phyloP scores from a whole-genome alignment of 768 basidiomycete genomes.

The Hygrophorus pudorinus region DNA sequence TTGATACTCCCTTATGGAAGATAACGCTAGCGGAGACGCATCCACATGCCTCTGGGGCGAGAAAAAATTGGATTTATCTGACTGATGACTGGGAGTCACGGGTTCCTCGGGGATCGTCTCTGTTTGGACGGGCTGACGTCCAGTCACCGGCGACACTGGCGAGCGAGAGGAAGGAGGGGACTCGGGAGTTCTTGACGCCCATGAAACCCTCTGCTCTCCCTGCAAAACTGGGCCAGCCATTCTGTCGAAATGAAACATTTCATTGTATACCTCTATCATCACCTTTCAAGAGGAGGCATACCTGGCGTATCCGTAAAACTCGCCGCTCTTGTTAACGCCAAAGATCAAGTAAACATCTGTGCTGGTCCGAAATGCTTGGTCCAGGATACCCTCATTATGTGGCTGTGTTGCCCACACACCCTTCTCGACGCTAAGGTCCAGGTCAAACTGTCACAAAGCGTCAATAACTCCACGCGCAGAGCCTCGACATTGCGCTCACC shows the following conservation, averaged over 20 bases:
- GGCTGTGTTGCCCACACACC: conserved; percentile 89
- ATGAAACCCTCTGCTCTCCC: conserved; percentile 41
- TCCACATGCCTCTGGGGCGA: conserved; percentile 5
- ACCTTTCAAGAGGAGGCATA: conserved; percentile 21
- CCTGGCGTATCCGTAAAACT: conserved; percentile 90
- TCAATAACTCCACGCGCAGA: neutral
- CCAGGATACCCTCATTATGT: conserved; percentile 85
- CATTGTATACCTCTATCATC: neutral
- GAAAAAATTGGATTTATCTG: conserved; percentile 2
- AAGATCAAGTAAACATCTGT: conserved; percentile 85
- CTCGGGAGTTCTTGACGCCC: conserved; percentile 38
- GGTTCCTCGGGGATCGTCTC: conserved; percentile 11
- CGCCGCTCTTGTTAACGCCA: conserved; percentile 87
- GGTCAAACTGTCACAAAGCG: conserved; percentile 65
- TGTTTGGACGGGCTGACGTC: conserved; percentile 6
- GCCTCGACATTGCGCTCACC: conserved; percentile 29
- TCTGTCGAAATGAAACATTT: conserved; percentile 28
- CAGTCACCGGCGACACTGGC: conserved; percentile 17
- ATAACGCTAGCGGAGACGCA: conserved; percentile 27
- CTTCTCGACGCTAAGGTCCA: conserved; percentile 69
- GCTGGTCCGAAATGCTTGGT: conserved; percentile 89
- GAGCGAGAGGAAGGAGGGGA: conserved; percentile 23
- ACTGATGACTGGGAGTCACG: conserved; percentile 5
- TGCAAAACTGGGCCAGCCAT: conserved; percentile 60
- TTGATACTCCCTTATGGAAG: neutral